Percentiles rank a stretch among this genome's conserved stretches.
These are phyloP conservation scores for Flaveria floridana DNA, from an alignment of 140 eudicot species.

Conservation along the genomic window DNA sequence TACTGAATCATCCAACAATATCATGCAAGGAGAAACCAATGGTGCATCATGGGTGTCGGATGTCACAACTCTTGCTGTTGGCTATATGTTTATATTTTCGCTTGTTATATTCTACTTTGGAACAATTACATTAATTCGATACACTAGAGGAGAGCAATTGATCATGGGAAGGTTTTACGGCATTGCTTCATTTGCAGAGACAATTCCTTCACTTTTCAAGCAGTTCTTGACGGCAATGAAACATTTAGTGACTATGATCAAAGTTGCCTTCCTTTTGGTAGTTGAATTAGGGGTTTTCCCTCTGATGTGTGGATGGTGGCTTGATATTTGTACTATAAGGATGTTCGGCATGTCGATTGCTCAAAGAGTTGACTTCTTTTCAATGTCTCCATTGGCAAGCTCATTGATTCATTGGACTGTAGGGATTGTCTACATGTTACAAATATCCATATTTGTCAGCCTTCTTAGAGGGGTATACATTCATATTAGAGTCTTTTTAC, in stretches of 20 bases:
- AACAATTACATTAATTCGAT: slow-evolving; percentile 61
- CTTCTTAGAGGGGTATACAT: slow-evolving; percentile 84
- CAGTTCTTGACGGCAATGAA: slow-evolving; percentile 86
- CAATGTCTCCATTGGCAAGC: slow-evolving; percentile 80
- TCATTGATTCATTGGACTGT: slow-evolving; percentile 85
- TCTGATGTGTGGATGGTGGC: slow-evolving; percentile 99
- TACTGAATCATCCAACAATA: slow-evolving; percentile 41
- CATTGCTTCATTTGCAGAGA: slow-evolving; percentile 75
- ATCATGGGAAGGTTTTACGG: slow-evolving; percentile 86
- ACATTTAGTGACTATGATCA: slow-evolving; percentile 89
- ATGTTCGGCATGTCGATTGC: slow-evolving; percentile 88
- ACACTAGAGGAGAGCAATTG: slow-evolving; percentile 80
- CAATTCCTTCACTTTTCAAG: slow-evolving; percentile 72
- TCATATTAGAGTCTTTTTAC: slow-evolving; percentile 6
- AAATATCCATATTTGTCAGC: slow-evolving; percentile 77
- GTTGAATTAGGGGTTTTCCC: slow-evolving; percentile 95
- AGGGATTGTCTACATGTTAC: slow-evolving; percentile 82
- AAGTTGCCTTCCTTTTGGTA: slow-evolving; percentile 88
- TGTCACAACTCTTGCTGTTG: slow-evolving; percentile 86
- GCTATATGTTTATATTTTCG: slow-evolving; percentile 67
- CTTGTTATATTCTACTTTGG: slow-evolving; percentile 68
- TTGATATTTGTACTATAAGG: slow-evolving; percentile 83
- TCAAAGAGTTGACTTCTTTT: slow-evolving; percentile 78
- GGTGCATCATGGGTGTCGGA: slow-evolving; percentile 76
- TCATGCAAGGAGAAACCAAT: slow-evolving; percentile 51